A percentile compares a stretch with the other conserved stretches of the same genome.
Evolutionary conservation across 805 yeast genomes (phyloP).

Genomic region (Metschnikowia cerradonensis): DNA sequence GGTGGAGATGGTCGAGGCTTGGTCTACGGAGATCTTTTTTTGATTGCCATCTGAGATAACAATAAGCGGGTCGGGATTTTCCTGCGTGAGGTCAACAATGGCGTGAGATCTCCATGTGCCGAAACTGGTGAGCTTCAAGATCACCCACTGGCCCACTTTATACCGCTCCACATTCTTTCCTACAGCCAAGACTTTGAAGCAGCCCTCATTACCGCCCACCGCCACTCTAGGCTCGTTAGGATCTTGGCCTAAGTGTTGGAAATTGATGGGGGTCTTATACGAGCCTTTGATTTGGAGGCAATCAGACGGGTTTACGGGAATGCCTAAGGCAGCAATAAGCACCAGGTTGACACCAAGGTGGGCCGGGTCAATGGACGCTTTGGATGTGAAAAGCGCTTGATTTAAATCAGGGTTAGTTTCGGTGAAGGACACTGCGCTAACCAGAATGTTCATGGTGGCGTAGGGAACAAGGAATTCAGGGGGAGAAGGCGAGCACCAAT

Average conservation of each 20-base stretch:
- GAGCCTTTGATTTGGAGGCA: slow-evolving; percentile 82
- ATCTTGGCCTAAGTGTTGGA: slow-evolving; percentile 34
- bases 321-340: slow-evolving; percentile 66
- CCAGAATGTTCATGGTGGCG: slow-evolving; percentile 14
- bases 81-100: slow-evolving; percentile 11
- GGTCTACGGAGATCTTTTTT: slow-evolving; percentile 9
- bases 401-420: slow-evolving; percentile 19
- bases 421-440: slow-evolving; percentile 26
- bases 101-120: slow-evolving; percentile 26
- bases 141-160: slow-evolving; percentile 36
- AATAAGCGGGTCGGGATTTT: slow-evolving; percentile 13
- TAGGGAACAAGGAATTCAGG: background rate
- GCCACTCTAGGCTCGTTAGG: slow-evolving; percentile 40
- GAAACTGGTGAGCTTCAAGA: slow-evolving; percentile 18
- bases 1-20: slow-evolving; percentile 21
- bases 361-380: slow-evolving; percentile 21
- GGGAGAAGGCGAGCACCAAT: no score
- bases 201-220: slow-evolving; percentile 92
- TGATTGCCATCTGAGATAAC: slow-evolving; percentile 8
- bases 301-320: slow-evolving; percentile 90
- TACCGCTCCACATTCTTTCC: slow-evolving; percentile 52
- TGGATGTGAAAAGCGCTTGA: slow-evolving; percentile 19
- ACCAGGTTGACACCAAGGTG: slow-evolving; percentile 35
- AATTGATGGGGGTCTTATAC: slow-evolving; percentile 68
- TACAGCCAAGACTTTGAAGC: slow-evolving; percentile 74